phyloP scores from a whole-genome alignment of 441 rosid genomes.

The Viola pubescens region DNA sequence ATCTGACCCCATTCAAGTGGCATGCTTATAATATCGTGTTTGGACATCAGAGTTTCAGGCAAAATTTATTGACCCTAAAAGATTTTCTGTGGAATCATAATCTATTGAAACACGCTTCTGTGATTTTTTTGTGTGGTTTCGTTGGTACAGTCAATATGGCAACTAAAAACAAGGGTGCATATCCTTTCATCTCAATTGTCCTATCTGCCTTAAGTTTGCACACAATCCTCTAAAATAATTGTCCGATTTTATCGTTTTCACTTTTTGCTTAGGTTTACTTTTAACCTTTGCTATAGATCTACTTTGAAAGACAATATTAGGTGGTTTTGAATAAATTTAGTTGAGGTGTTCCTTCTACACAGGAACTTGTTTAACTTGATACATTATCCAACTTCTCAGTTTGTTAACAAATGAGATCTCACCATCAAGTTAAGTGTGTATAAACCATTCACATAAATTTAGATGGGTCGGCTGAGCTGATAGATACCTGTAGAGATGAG shows the following conservation, averaged over 20 bases:
- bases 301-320: too few relatives aligned
- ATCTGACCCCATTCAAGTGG: neutral
- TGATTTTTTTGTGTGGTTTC: too few relatives aligned
- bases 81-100: neutral
- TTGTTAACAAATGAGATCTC: slow-evolving; percentile 30
- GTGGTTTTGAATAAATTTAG: too few relatives aligned
- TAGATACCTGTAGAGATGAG: slow-evolving; percentile 16
- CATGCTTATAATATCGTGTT: neutral
- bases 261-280: too few relatives aligned
- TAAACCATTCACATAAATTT: slow-evolving; percentile 6
- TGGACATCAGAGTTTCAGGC: slow-evolving; percentile 1
- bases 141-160: too few relatives aligned
- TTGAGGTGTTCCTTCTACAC: too few relatives aligned
- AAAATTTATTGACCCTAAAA: neutral
- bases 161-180: too few relatives aligned
- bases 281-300: too few relatives aligned
- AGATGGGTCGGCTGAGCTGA: slow-evolving; percentile 29
- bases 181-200: too few relatives aligned
- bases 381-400: slow-evolving; percentile 17
- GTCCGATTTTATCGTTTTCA: too few relatives aligned
- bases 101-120: neutral
- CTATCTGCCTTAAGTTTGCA: too few relatives aligned
- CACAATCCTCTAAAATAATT: too few relatives aligned
- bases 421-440: slow-evolving; percentile 17
- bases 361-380: neutral